Evolutionary conservation across 192 early-diverging fungal species (phyloP), one percentile per base, ranked within the genome.

Genomic region (Backusella westeae): DNA sequence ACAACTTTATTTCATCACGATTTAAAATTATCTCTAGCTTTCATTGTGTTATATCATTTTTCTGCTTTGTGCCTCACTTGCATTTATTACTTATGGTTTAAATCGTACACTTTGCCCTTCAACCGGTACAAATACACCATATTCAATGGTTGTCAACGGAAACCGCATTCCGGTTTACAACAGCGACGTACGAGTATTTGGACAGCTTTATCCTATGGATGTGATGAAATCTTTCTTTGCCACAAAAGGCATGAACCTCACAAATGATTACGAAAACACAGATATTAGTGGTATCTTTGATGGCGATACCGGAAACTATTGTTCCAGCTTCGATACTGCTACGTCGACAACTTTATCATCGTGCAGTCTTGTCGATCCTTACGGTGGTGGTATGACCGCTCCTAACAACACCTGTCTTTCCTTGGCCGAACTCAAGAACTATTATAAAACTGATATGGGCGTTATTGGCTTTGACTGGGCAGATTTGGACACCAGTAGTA

Each of bases 81-180:
- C 83, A 26, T 86, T 85, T 67, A 41, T 89, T 2, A 89, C 85
- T 23, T 85, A 87, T 76, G 87, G 84, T 2, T 39, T 89, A 2
- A 41, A 75, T 4, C 71, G 72, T 1, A 67, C 77, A 10, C 35
- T 87, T 26, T 87, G 86, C 21, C 85, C 78, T 26, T 59, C 21
- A 10, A 41, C 26, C 2, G 65, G 46, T 19, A 14, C 44, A 26
- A 49, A 74, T 38, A 72, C 75, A 32, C 76, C 78, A 26, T 78
- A 78, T 34, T 77, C 78, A 6, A 69, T 32, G 38, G 74, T 52
- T 6, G 6, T 75, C n/a, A 34, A 77, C 26, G 75, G 75, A 34
- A 32, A 52, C 4, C 56, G 53, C 17, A 53, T 75, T 19, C 75
- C 69, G 4, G 73, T 80, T 10, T 78, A 75, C 19, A 56, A 65